Evolutionary conservation across 306 rosid genomes (phyloP), one percentile per base, ranked within the genome.

Genomic region (Lathyrus tuberosus): DNA sequence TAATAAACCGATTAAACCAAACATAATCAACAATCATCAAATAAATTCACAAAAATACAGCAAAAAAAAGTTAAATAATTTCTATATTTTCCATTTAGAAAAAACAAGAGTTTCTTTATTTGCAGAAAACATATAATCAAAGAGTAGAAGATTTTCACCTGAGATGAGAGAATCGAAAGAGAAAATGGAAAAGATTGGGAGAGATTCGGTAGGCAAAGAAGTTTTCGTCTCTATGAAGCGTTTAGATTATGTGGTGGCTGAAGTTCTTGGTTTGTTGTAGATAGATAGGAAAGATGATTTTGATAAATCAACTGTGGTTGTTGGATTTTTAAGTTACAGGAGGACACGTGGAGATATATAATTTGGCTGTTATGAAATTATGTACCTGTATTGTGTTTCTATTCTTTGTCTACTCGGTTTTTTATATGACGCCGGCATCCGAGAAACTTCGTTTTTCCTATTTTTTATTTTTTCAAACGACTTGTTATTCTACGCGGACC

Each of bases 321-420:
- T 8, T 3, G 13, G 67, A 31, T 59, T 5, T 65, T 52, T 28
- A 0, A 14, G 24, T 8, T 10, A 71, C 38, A 7, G 37, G 4
- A 0, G 18, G 17, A 76, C 75, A 76, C 84, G 84, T 76, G 84
- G 67, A 0, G 8, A 0, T 16, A 33, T 12, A 0, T 61, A 2
- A 43, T 60, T 80, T 40, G 84, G 16, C 30, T 6, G 74, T 80
- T 75, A 58, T 42, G 11, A 1, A 10, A 14, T 40, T 8, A 8
- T 20, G 43, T 64, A 41, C 65, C 69, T 11, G 10, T n/a, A n/a
- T n/a, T n/a, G n/a, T n/a, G n/a, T n/a, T n/a, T n/a, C n/a, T n/a
- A n/a, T n/a, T n/a, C n/a, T n/a, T n/a, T n/a, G n/a, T n/a, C n/a
- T n/a, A n/a, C n/a, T n/a, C n/a, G n/a, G n/a, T 68, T 56, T 1